These are phyloP conservation scores for Cinnamomum micranthum DNA, from an alignment of 164 flowering plant genomes.

Conservation along the genomic window DNA sequence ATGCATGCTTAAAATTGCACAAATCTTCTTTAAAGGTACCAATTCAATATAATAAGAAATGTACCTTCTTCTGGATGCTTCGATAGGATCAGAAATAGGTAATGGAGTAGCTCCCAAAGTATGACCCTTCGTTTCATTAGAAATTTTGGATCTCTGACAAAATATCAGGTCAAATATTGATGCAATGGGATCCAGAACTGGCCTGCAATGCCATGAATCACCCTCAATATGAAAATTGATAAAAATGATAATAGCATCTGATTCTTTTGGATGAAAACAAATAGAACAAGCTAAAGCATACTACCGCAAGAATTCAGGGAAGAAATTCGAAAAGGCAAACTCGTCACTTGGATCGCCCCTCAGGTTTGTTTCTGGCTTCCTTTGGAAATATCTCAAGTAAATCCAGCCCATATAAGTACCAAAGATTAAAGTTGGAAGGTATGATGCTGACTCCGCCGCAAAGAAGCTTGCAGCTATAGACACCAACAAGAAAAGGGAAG, in stretches of 20 bases:
- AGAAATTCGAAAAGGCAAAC: constrained; percentile 87
- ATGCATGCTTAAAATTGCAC: neutral
- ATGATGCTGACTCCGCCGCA: constrained; percentile 47
- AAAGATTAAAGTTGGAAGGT: constrained; percentile 74
- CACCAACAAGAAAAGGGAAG: constrained; percentile 60
- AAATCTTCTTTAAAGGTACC: neutral
- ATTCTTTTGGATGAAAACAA: neutral
- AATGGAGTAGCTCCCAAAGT: constrained; percentile 55
- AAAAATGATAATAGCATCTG: neutral
- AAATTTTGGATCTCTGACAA: constrained; percentile 65
- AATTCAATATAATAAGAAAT: neutral
- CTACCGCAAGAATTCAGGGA: constrained; percentile 82
- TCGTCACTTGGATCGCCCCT: constrained; percentile 97
- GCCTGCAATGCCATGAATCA: constrained; percentile 48
- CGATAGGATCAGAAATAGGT: constrained; percentile 89
- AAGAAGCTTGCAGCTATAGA: constrained; percentile 61
- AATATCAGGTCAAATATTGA: constrained; percentile 64
- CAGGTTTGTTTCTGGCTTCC: constrained; percentile 66
- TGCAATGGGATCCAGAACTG: constrained; percentile 81
- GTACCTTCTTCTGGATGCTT: constrained; percentile 96
- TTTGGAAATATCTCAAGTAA: constrained; percentile 84
- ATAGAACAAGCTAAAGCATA: neutral
- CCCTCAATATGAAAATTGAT: constrained; percentile 3
- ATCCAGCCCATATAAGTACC: constrained; percentile 95
- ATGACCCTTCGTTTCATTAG: constrained; percentile 49